A percentile compares a stretch with the other conserved stretches of the same genome.
phyloP scores from a whole-genome alignment of 176 grass and related monocot species.

The Phoenix roebelenii region DNA sequence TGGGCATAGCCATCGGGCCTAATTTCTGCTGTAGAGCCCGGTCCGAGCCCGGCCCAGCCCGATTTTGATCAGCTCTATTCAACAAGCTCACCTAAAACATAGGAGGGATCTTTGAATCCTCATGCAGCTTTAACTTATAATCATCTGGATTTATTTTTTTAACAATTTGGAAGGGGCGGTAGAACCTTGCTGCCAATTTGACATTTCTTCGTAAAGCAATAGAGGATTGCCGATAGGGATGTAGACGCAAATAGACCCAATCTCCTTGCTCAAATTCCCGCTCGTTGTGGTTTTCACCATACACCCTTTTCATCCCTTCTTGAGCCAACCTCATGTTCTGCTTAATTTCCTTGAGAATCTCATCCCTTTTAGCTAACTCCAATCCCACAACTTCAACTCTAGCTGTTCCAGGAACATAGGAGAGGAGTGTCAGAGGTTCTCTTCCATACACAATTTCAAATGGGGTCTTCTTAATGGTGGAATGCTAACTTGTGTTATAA shows the following conservation, averaged over 20 bases:
- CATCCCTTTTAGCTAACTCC: neutral
- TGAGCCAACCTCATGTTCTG: neutral
- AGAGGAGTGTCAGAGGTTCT: neutral
- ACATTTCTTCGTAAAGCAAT: too few species aligned
- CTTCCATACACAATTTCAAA: neutral
- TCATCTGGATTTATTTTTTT: too few species aligned
- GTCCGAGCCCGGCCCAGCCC: too few species aligned
- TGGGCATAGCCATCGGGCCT: too few species aligned
- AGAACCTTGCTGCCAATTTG: too few species aligned
- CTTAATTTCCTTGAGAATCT: neutral
- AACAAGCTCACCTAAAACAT: too few species aligned
- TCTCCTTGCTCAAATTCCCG: neutral
- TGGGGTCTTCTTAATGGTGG: neutral
- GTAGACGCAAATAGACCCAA: neutral
- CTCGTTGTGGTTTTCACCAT: neutral
- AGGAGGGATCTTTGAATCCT: too few species aligned
- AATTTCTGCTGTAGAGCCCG: too few species aligned
- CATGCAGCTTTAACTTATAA: too few species aligned
- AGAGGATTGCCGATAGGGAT: neutral
- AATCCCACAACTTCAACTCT: neutral
- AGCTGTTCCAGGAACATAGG: neutral
- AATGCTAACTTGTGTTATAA: constrained; percentile 3
- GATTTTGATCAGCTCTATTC: too few species aligned
- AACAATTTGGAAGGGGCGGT: too few species aligned
- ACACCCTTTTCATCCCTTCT: neutral